Evolutionary conservation across 352 stramenopile genomes (phyloP), one percentile per base, ranked within the genome.

Genomic region (Phytophthora pistaciae): DNA sequence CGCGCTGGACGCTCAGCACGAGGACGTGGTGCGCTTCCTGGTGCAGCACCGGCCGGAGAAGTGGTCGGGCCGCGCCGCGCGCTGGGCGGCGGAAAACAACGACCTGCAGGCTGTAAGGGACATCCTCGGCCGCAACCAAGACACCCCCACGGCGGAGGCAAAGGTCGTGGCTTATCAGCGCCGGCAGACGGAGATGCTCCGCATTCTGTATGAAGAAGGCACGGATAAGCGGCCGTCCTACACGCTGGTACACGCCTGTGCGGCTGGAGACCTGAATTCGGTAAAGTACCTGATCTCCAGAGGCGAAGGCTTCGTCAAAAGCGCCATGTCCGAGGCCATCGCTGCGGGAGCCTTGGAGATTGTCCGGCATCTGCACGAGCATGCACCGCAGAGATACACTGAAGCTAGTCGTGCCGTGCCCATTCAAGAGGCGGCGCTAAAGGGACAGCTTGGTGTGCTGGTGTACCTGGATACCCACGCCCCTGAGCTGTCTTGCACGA

Each of bases 301-400:
- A n/a, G 62, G 69, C 4, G 78, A 85, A 42, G 84, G 84, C 8
- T 91, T 91, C 44, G 70, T 86, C 53, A 88, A 90, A 63, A 74
- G 68, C 16, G 80, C 84, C 48, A 86, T 88, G 76, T 82, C 71
- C 4, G 80, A 81, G 33, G 82, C 82, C 1, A 74, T 90, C 66
- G 72, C 66, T 29, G 71, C 60, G 1, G 84, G 82, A 0, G 63
- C 82, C 40, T 50, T 91, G 50, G 78, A 83, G 18, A 75, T 90
- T 31, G 82, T 91, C 57, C 72, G 80, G 63, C 66, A 87, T 50
- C 57, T 91, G 23, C 76, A 89, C 46, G 65, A 86, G 42, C 57
- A 88, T 49, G 74, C 65, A 1, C 60, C 62, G 6, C 72, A 86
- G 58, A 74, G 56, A 21, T 79, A 88, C 48, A 90, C 80, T 1